Conservation (phyloP, 768 basidiomycete species). For the Lentinula lateritia region DNA sequence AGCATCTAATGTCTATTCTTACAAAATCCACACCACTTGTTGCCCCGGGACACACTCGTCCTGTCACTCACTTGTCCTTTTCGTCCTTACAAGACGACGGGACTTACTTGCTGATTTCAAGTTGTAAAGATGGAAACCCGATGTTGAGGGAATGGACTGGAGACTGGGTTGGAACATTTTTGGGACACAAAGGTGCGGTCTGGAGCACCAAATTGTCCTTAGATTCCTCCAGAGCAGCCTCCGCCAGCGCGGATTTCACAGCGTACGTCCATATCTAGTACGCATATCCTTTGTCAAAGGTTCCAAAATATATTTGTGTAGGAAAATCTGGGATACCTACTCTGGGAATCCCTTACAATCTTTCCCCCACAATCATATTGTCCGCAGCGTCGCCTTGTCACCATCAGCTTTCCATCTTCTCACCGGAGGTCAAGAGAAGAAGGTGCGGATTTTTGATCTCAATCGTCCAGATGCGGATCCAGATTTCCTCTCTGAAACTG, state of each 20-base stretch:
- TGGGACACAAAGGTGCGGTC: conserved; percentile 91
- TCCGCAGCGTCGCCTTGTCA: conserved; percentile 89
- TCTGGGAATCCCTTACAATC: conserved; percentile 85
- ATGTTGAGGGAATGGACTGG: conserved; percentile 97
- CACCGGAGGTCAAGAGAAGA: conserved; percentile 96
- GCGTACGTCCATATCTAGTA: conserved; percentile 59
- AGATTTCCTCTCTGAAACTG: conserved; percentile 63
- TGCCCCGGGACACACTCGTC: conserved; percentile 80
- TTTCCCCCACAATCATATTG: conserved; percentile 98
- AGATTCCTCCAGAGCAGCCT: conserved; percentile 82
- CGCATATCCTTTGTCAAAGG: not conserved
- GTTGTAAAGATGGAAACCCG: conserved; percentile 98
- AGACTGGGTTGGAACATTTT: conserved; percentile 95
- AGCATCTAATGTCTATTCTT: conserved; percentile 52
- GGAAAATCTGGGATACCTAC: conserved; percentile 96
- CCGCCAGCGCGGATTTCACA: conserved; percentile 95
- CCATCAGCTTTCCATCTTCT: conserved; percentile 64
- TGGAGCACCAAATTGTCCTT: conserved; percentile 92
- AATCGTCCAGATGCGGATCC: conserved; percentile 82
- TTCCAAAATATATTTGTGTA: conserved; percentile 23
- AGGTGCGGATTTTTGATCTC: conserved; percentile 92
- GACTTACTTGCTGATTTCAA: conserved; percentile 86
- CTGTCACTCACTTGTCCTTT: conserved; percentile 92
- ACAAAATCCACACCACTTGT: conserved; percentile 74
- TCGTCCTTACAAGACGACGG: conserved; percentile 81